phyloP scores from a whole-genome alignment of 2,329 filamentous ascomycete genomes.

The Endocalyx cinctus region DNA sequence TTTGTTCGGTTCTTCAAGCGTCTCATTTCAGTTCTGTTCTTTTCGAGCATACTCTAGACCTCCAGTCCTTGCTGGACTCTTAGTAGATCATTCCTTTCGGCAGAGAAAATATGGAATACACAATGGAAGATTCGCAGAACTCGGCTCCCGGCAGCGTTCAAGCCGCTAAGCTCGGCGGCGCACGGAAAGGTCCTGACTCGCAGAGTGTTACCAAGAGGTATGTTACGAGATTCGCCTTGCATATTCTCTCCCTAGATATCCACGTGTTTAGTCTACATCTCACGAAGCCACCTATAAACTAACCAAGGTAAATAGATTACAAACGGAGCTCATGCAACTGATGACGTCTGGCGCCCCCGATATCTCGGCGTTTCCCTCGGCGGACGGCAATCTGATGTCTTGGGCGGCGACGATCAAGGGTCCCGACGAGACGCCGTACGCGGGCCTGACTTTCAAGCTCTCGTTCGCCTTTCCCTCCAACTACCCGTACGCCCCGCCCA shows the following conservation, averaged over 20 bases:
- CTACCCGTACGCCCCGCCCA: slow-evolving; percentile 88
- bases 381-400: slow-evolving; percentile 81
- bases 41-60: no score
- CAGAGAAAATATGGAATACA: slow-evolving; percentile 46
- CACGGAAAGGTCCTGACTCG: slow-evolving; percentile 57
- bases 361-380: slow-evolving; percentile 89
- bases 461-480: slow-evolving; percentile 85
- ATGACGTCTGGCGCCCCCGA: slow-evolving; percentile 94
- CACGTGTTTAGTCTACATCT: no score
- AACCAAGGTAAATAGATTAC: slow-evolving; percentile 57
- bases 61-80: slow-evolving; percentile 1
- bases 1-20: no score
- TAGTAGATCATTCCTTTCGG: background rate
- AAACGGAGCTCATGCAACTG: slow-evolving; percentile 96
- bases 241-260: no score
- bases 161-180: slow-evolving; percentile 55
- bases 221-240: no score
- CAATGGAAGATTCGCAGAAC: slow-evolving; percentile 62
- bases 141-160: slow-evolving; percentile 58
- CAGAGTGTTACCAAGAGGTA: slow-evolving; percentile 78
- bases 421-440: slow-evolving; percentile 87
- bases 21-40: no score
- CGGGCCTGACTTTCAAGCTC: slow-evolving; percentile 84
- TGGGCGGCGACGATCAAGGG: slow-evolving; percentile 95
- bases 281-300: no score